These are phyloP conservation scores for Flueggea neowawraea DNA, from an alignment of 441 rosid genomes.

Conservation along the genomic window DNA sequence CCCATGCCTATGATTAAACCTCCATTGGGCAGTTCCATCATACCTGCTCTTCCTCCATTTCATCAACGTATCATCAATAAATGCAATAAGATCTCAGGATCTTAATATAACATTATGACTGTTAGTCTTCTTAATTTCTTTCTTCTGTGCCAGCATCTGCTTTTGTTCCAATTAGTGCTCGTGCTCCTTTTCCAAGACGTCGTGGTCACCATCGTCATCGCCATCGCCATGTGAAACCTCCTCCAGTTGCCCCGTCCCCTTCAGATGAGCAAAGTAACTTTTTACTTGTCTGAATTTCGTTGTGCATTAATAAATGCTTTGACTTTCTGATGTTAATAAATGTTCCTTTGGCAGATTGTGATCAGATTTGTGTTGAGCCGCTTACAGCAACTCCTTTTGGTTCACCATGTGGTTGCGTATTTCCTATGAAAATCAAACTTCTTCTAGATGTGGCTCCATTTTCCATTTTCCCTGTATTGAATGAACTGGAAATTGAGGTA, in stretches of 20 bases:
- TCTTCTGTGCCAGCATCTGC: slow-evolving; percentile 31
- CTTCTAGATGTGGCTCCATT: slow-evolving; percentile 79
- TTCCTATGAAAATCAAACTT: slow-evolving; percentile 92
- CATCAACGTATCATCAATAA: slow-evolving; percentile 33
- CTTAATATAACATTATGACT: slow-evolving; percentile 4
- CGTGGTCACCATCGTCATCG: slow-evolving; percentile 50
- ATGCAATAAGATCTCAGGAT: background rate
- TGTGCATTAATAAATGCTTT: no score
- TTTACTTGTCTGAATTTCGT: background rate
- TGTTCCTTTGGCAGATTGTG: slow-evolving; percentile 60
- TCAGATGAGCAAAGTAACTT: slow-evolving; percentile 55
- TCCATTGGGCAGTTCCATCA: slow-evolving; percentile 28
- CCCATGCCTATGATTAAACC: slow-evolving; percentile 32
- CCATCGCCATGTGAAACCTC: slow-evolving; percentile 42
- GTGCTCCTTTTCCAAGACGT: slow-evolving; percentile 27
- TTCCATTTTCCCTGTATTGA: slow-evolving; percentile 83
- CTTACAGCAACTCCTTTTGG: slow-evolving; percentile 85
- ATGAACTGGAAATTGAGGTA: slow-evolving; percentile 90
- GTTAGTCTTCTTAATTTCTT: slow-evolving; percentile 10
- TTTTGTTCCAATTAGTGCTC: slow-evolving; percentile 37
- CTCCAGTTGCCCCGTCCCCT: slow-evolving; percentile 64
- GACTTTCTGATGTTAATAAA: background rate
- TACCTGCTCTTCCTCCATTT: slow-evolving; percentile 50
- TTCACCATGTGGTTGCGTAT: slow-evolving; percentile 96
- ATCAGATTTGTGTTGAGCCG: slow-evolving; percentile 86